Evolutionary conservation across 31 red algal genomes (phyloP).

Genomic region (Bonnemaisonia californica): DNA sequence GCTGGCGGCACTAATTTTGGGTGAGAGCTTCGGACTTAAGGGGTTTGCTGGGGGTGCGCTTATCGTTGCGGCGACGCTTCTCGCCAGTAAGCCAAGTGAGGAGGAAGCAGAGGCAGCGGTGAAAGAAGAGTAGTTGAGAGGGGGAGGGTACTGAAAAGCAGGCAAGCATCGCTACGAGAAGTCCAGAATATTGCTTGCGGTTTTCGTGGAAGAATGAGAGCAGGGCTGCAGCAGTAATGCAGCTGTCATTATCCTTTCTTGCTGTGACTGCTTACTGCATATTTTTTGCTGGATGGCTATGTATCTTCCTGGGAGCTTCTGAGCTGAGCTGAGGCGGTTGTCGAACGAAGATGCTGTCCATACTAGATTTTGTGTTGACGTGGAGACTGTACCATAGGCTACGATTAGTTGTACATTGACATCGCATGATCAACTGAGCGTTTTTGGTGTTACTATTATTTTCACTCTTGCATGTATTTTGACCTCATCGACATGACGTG

Average conservation of each 20-base stretch:
- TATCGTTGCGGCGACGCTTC: constrained; percentile 73
- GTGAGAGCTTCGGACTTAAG: constrained; percentile 78
- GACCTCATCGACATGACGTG: background rate
- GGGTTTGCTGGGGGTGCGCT: constrained; percentile 73
- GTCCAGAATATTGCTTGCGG: too few relatives aligned
- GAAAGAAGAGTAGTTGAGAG: constrained; percentile 6
- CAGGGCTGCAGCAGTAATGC: background rate
- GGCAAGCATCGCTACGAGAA: too few relatives aligned
- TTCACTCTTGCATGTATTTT: background rate
- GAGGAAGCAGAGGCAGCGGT: too few relatives aligned
- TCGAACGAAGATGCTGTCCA: too few relatives aligned
- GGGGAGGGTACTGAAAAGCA: background rate
- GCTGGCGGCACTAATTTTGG: constrained; percentile 67
- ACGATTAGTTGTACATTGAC: too few relatives aligned
- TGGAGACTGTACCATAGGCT: too few relatives aligned
- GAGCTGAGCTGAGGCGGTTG: too few relatives aligned
- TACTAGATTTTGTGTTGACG: too few relatives aligned
- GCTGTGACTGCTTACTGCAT: background rate
- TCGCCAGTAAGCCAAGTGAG: constrained; percentile 38
- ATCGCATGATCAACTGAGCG: too few relatives aligned
- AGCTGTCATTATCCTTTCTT: background rate
- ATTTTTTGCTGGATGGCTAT: too few relatives aligned
- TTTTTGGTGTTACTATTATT: too few relatives aligned
- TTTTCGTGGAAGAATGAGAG: background rate
- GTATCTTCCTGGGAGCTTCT: too few relatives aligned